Base-by-base conservation (phyloP, 176 grass and related monocot genomes). In the Zea luxurians region DNA sequence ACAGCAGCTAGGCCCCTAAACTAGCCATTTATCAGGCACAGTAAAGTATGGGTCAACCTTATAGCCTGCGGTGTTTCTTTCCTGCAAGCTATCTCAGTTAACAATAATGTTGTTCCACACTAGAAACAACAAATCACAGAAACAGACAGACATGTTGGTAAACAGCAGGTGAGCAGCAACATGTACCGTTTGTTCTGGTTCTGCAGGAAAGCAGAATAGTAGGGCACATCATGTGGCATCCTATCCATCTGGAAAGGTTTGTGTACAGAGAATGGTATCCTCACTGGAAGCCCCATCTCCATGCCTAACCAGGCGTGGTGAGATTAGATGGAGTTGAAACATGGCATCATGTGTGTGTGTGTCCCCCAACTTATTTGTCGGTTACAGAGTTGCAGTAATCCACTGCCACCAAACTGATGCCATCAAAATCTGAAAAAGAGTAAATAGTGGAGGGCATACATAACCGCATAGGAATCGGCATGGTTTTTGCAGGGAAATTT, bases 101-200 rank as follows among this genome's bases (percentile, higher is more conserved):
- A 76, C 7, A 70, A 49, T 20, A 43, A 57, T 18, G 68, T 40
- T n/a, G 74, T 55, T 69, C 46, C 6, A 72, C 38, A 60, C 47
- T 20, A 41, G 42, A 75, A 37, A 37, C 36, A 81, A 65, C 43
- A 15, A 35, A 36, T 12, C 50, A 6, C 64, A 70, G 75, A 88
- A 70, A 75, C 55, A 74, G 81, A 84, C 77, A 84, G 27, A 65
- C 34, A 84, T 37, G 71, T 70, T 65, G n/a, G 86, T 84, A 70
- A 60, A 82, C 71, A 80, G 86, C 76, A 84, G 86, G 86, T 88
- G 58, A 80, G 58, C 77, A 80, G 71, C 82, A 64, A 71, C 77
- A 65, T 49, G 77, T 70, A 77, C 3, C 77, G 20, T 65, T 71
- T 80, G 86, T 65, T 76, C 38, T 64, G 45, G 86, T 65, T 76